Percentiles rank a stretch among this genome's conserved stretches.
Conservation (phyloP, 1,284 basidiomycete genomes). For the Athelia psychrophila region DNA sequence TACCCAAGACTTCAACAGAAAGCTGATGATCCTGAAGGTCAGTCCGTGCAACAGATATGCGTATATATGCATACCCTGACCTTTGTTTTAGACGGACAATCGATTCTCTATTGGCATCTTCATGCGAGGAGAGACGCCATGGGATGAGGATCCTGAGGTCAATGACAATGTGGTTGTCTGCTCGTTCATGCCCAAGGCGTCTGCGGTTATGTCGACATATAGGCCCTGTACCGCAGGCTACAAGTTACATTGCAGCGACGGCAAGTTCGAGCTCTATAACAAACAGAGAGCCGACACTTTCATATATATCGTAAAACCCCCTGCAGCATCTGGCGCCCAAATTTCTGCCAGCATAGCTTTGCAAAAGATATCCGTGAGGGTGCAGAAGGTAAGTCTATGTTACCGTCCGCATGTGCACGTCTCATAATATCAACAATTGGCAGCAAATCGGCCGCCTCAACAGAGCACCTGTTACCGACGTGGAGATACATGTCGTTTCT, state of each 20-base stretch:
- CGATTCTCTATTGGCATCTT: slow-evolving; percentile 62
- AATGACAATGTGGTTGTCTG: slow-evolving; percentile 59
- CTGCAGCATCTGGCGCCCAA: slow-evolving; percentile 41
- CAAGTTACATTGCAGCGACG: slow-evolving; percentile 50
- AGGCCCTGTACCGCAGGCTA: slow-evolving; percentile 51
- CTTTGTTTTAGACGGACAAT: slow-evolving; percentile 46
- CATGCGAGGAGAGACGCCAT: slow-evolving; percentile 53
- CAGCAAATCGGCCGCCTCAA: slow-evolving; percentile 61
- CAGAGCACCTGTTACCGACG: slow-evolving; percentile 43
- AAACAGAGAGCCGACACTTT: slow-evolving; percentile 51
- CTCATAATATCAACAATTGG: background rate
- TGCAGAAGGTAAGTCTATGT: slow-evolving; percentile 42
- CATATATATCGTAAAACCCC: slow-evolving; percentile 50
- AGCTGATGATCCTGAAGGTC: slow-evolving; percentile 58
- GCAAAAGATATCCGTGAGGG: slow-evolving; percentile 52
- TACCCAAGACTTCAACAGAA: slow-evolving; percentile 51
- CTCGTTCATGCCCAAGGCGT: slow-evolving; percentile 55
- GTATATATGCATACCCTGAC: background rate
- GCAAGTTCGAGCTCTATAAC: slow-evolving; percentile 55
- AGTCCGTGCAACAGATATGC: slow-evolving; percentile 1
- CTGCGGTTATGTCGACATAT: slow-evolving; percentile 43
- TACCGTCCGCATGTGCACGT: background rate
- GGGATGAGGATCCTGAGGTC: slow-evolving; percentile 61
- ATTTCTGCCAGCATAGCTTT: slow-evolving; percentile 57
- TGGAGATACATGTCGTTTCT: slow-evolving; percentile 67